A percentile compares a stretch with the other conserved stretches of the same genome.
phyloP scores from a whole-genome alignment of 345 rosid species.

The Trapa incisa region DNA sequence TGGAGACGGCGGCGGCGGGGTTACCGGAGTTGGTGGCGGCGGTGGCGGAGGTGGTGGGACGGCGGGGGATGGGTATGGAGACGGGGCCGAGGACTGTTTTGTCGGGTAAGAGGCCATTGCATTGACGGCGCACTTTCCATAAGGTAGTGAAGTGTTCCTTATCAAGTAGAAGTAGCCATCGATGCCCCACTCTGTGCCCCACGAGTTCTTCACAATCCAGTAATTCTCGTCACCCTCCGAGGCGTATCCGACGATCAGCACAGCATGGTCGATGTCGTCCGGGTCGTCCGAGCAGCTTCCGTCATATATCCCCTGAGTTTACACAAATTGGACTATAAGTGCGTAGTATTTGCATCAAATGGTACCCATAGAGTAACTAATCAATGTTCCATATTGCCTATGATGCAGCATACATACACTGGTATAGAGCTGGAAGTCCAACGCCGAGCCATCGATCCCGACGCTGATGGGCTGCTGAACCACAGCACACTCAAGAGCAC shows the following conservation, averaged over 20 bases:
- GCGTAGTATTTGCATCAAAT: no score
- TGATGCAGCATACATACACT: slow-evolving; percentile 23
- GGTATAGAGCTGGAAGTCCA: slow-evolving; percentile 67
- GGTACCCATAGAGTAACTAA: no score
- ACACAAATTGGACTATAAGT: no score
- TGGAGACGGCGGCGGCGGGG: slow-evolving; percentile 25
- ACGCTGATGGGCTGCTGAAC: slow-evolving; percentile 66
- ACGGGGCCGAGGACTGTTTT: slow-evolving; percentile 39
- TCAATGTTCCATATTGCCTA: no score
- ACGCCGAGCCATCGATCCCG: slow-evolving; percentile 58
- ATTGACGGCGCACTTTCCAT: slow-evolving; percentile 54
- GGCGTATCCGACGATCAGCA: slow-evolving; percentile 61
- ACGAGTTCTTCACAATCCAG: slow-evolving; percentile 77
- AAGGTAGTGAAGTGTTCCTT: slow-evolving; percentile 23
- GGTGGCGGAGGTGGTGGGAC: slow-evolving; percentile 26
- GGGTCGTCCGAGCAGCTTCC: slow-evolving; percentile 54
- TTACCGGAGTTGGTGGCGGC: slow-evolving; percentile 10
- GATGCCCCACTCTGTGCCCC: slow-evolving; percentile 72
- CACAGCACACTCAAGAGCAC: slow-evolving; percentile 50
- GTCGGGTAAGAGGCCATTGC: slow-evolving; percentile 70
- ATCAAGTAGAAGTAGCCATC: slow-evolving; percentile 40
- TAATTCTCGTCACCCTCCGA: slow-evolving; percentile 52
- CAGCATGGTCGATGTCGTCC: slow-evolving; percentile 61
- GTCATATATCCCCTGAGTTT: slow-evolving; percentile 38
- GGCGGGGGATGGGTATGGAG: slow-evolving; percentile 34